Conservation (phyloP, 2,329 filamentous ascomycete species). For the Hymenoscyphus fraxineus region DNA sequence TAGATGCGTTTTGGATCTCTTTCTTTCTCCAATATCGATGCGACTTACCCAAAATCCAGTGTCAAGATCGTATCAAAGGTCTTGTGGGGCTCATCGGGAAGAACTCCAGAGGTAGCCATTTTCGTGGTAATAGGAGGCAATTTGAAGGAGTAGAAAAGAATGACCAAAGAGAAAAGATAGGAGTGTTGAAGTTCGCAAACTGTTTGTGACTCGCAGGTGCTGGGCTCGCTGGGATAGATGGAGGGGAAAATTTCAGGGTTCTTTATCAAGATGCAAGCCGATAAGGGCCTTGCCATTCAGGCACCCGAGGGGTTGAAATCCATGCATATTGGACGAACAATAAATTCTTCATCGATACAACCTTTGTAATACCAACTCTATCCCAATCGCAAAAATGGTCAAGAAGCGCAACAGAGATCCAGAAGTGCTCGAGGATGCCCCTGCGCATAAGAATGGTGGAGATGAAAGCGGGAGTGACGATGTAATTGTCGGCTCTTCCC, state of each 20-base stretch:
- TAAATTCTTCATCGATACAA: background rate
- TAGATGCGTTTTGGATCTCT: background rate
- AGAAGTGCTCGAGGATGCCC: slow-evolving; percentile 32
- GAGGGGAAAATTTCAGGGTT: background rate
- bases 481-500: slow-evolving; percentile 18
- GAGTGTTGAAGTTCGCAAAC: background rate
- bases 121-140: background rate
- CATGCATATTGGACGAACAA: background rate
- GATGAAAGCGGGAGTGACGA: slow-evolving; percentile 34
- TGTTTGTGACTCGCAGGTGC: background rate
- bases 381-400: slow-evolving; percentile 31
- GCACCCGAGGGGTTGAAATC: background rate
- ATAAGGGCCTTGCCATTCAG: background rate
- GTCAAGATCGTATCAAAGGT: slow-evolving; percentile 58
- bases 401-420: slow-evolving; percentile 35
- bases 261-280: slow-evolving; percentile 1
- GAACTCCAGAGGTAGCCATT: slow-evolving; percentile 23
- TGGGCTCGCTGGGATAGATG: background rate
- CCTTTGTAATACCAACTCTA: background rate
- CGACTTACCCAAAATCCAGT: slow-evolving; percentile 58
- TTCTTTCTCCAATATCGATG: background rate
- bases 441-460: slow-evolving; percentile 21
- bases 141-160: background rate
- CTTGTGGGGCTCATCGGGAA: slow-evolving; percentile 30
- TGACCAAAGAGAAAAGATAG: background rate